These are phyloP conservation scores for Galeopsis tetrahit DNA, from an alignment of 257 asterid species.

Conservation along the genomic window DNA sequence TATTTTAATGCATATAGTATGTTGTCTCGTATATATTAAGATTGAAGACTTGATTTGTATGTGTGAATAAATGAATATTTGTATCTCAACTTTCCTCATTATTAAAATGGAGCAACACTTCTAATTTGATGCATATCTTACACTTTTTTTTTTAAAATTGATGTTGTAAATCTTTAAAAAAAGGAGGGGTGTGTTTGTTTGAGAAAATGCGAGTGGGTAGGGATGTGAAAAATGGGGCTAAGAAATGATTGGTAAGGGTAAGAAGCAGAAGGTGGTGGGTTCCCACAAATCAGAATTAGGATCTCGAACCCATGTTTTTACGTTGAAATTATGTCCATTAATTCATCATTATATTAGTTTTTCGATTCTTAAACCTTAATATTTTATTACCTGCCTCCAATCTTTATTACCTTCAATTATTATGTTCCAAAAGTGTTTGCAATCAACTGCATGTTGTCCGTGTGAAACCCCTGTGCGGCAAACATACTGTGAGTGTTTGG, in stretches of 20 bases:
- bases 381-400: conserved; percentile 20
- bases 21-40: too few relatives aligned
- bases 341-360: conserved; percentile 18
- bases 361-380: background rate
- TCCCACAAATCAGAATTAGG: conserved; percentile 62
- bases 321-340: conserved; percentile 29
- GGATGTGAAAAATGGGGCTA: background rate
- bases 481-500: too few relatives aligned
- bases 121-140: too few relatives aligned
- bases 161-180: too few relatives aligned
- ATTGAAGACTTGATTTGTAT: too few relatives aligned
- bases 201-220: too few relatives aligned
- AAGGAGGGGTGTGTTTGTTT: background rate
- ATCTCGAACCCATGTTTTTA: conserved; percentile 42
- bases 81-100: too few relatives aligned
- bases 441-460: background rate
- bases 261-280: conserved; percentile 48
- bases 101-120: too few relatives aligned
- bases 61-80: too few relatives aligned
- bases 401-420: conserved; percentile 23
- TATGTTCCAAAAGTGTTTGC: conserved; percentile 17
- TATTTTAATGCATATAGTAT: too few relatives aligned
- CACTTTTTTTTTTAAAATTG: too few relatives aligned
- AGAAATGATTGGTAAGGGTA: conserved; percentile 3
- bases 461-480: background rate